Conservation (phyloP, 345 rosid genomes). For the Kandelia obovata region DNA sequence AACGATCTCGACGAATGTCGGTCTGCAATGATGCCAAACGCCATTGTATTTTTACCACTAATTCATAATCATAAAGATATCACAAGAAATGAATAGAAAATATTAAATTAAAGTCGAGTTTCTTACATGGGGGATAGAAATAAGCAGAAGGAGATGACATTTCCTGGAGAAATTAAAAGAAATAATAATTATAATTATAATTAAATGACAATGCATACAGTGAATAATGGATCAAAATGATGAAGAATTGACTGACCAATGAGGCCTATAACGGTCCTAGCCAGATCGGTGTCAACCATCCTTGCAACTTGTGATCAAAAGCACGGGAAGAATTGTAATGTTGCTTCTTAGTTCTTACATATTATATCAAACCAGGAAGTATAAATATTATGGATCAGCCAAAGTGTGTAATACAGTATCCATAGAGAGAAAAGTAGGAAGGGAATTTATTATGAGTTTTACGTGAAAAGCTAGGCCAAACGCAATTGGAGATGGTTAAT, state of each 20-base stretch:
- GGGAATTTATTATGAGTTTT: background rate
- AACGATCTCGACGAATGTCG: slow-evolving; percentile 48
- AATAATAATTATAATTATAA: background rate
- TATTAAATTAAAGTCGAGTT: background rate
- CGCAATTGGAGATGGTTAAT: slow-evolving; percentile 5
- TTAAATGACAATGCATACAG: no score
- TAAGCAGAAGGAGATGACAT: slow-evolving; percentile 59
- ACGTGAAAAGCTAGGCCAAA: background rate
- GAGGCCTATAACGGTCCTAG: slow-evolving; percentile 53
- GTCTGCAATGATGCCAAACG: slow-evolving; percentile 36
- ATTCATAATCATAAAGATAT: background rate
- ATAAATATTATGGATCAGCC: no score
- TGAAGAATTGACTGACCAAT: slow-evolving; percentile 37
- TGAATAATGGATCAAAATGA: background rate
- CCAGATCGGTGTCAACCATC: slow-evolving; percentile 22
- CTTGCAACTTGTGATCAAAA: background rate
- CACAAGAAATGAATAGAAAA: background rate
- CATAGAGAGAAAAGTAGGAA: background rate
- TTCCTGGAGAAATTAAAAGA: slow-evolving; percentile 40
- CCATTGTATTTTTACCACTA: background rate
- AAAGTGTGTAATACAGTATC: no score
- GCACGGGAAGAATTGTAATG: background rate
- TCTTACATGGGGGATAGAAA: slow-evolving; percentile 77
- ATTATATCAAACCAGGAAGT: no score
- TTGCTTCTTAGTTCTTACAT: background rate